Percentiles rank a stretch among this genome's conserved stretches.
These are phyloP conservation scores for Isatis tinctoria DNA, from an alignment of 345 rosid species.

Conservation along the genomic window DNA sequence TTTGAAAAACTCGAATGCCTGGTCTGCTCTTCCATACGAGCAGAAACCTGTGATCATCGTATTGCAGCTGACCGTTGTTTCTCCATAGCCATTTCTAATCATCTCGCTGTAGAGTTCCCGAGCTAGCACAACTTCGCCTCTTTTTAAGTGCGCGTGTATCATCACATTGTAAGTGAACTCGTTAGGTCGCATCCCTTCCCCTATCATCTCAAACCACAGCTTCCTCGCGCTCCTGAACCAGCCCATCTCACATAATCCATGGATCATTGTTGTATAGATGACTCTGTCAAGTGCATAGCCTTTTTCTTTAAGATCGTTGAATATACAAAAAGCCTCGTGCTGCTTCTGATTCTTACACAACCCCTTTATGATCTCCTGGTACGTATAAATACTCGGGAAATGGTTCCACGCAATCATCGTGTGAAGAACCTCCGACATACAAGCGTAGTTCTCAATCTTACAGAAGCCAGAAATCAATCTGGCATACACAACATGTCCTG, in stretches of 20 bases:
- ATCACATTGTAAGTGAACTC: slow-evolving; percentile 55
- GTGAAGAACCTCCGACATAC: slow-evolving; percentile 46
- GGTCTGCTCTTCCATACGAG: slow-evolving; percentile 31
- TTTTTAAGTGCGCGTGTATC: slow-evolving; percentile 56
- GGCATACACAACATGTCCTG: slow-evolving; percentile 49
- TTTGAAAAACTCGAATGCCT: slow-evolving; percentile 49
- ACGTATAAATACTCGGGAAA: slow-evolving; percentile 39
- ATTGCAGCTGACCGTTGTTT: slow-evolving; percentile 45
- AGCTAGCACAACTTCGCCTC: slow-evolving; percentile 46
- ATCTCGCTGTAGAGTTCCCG: slow-evolving; percentile 42
- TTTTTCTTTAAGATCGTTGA: slow-evolving; percentile 48
- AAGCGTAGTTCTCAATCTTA: slow-evolving; percentile 45
- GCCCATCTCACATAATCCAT: slow-evolving; percentile 52
- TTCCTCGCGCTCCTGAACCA: slow-evolving; percentile 49
- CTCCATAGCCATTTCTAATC: slow-evolving; percentile 43
- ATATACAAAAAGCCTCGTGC: slow-evolving; percentile 49
- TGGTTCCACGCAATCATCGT: slow-evolving; percentile 40
- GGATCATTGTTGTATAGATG: slow-evolving; percentile 54
- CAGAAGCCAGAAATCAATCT: slow-evolving; percentile 53
- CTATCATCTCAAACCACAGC: slow-evolving; percentile 61
- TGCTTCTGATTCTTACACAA: slow-evolving; percentile 42
- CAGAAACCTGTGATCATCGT: slow-evolving; percentile 49
- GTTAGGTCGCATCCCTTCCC: slow-evolving; percentile 50
- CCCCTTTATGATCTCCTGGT: slow-evolving; percentile 52
- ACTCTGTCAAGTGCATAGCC: slow-evolving; percentile 50